Conservation (phyloP, 2,329 filamentous ascomycete genomes). For the Pezicula rhizophila region DNA sequence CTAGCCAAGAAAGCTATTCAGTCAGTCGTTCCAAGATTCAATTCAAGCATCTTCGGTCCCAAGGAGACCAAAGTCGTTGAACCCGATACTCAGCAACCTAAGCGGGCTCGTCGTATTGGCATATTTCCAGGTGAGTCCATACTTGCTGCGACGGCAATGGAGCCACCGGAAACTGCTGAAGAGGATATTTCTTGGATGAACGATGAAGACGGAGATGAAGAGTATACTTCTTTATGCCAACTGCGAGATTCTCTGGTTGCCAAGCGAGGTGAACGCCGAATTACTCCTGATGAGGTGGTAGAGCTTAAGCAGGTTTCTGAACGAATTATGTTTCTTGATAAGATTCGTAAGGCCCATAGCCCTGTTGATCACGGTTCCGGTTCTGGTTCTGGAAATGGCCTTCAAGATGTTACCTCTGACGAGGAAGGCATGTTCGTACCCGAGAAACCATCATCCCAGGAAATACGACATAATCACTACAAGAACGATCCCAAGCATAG, state of each 20-base stretch:
- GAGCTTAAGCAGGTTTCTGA: conserved; percentile 7
- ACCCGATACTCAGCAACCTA: too few species aligned
- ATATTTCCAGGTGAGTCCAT: neutral
- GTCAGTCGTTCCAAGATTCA: neutral
- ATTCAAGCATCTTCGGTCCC: neutral
- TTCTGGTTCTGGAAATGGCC: neutral
- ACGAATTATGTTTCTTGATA: conserved; percentile 2
- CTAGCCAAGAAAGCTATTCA: too few species aligned
- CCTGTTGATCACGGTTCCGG: too few species aligned
- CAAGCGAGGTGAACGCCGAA: conserved; percentile 1
- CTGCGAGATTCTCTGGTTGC: neutral
- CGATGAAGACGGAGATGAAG: conserved; percentile 7
- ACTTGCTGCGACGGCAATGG: neutral
- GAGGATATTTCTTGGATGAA: conserved; percentile 12
- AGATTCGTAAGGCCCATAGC: neutral
- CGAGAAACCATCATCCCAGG: neutral
- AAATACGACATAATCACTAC: neutral
- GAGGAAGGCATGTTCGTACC: conserved; percentile 14
- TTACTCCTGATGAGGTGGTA: conserved; percentile 4
- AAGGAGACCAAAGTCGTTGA: neutral
- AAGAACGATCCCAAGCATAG: neutral
- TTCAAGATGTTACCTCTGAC: neutral
- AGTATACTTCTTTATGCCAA: conserved; percentile 4
- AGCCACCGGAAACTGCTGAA: neutral
- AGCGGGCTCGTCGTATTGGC: too few species aligned